phyloP scores from a whole-genome alignment of 768 basidiomycete species.

The Fomitopsis pulvina region DNA sequence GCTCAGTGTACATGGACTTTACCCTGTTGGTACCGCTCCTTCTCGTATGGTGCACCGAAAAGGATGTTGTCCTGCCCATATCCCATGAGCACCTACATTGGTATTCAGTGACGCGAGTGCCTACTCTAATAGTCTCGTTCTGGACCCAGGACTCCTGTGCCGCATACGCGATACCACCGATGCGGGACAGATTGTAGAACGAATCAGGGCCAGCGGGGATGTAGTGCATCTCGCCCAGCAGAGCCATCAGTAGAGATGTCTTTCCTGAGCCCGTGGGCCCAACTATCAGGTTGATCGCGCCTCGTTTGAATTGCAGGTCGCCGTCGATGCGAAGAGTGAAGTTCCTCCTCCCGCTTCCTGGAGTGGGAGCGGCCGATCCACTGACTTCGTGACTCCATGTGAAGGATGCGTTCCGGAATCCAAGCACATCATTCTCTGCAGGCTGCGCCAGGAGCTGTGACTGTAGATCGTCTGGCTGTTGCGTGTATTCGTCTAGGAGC shows the following conservation, averaged over 20 bases:
- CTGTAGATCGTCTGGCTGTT: neutral
- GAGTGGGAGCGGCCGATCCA: conserved; percentile 31
- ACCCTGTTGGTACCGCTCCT: conserved; percentile 39
- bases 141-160: conserved; percentile 46
- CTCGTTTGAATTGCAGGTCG: conserved; percentile 48
- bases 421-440: conserved; percentile 4
- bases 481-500: conserved; percentile 13
- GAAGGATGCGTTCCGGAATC: conserved; percentile 14
- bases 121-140: conserved; percentile 34
- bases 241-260: conserved; percentile 59
- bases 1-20: neutral
- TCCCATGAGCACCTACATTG: conserved; percentile 39
- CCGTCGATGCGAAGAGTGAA: conserved; percentile 46
- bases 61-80: conserved; percentile 39
- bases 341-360: conserved; percentile 25
- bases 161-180: conserved; percentile 39
- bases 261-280: conserved; percentile 57
- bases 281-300: conserved; percentile 49
- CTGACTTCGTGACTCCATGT: conserved; percentile 13
- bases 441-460: neutral
- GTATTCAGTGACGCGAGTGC: conserved; percentile 34
- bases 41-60: conserved; percentile 41
- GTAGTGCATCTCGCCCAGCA: conserved; percentile 57
- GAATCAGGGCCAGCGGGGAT: conserved; percentile 25
- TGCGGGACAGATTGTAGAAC: conserved; percentile 35